These are phyloP conservation scores for Plasmodium vivax DNA, from an alignment of 169 alveolate genomes.

Conservation along the genomic window DNA sequence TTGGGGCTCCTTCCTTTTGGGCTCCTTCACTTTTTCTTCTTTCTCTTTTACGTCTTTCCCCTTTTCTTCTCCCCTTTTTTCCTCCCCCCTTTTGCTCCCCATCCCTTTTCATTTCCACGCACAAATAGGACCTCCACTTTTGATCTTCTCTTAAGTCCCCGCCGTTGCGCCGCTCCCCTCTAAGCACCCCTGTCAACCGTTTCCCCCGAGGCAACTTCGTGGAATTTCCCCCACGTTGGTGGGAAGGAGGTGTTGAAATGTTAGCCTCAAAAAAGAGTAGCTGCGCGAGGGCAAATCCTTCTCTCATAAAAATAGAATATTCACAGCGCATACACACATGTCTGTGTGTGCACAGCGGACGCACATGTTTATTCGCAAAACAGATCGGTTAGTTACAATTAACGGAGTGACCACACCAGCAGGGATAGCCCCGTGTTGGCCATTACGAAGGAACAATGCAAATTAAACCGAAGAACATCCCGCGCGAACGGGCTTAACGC, in stretches of 20 bases:
- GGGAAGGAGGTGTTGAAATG: neutral
- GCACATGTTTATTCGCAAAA: neutral
- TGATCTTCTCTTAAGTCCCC: neutral
- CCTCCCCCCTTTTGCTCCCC: neutral
- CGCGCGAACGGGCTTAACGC: neutral
- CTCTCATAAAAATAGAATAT: neutral
- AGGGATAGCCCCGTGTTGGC: neutral
- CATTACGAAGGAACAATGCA: neutral
- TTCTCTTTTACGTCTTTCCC: neutral
- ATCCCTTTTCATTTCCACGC: conserved; percentile 8
- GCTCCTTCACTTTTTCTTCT: neutral
- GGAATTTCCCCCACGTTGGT: neutral
- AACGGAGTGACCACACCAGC: neutral
- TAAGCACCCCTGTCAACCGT: neutral
- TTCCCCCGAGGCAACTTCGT: neutral
- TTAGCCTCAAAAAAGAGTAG: neutral
- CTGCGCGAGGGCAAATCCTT: neutral
- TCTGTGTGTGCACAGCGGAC: neutral
- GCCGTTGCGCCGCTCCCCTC: neutral
- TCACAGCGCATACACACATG: neutral
- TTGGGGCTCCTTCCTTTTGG: neutral
- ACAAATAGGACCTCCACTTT: neutral
- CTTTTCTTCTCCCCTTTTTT: neutral
- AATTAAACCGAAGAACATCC: neutral
- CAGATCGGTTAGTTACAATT: neutral